These are phyloP conservation scores for Apiotrichum mycotoxinovorans DNA, from an alignment of 1,284 basidiomycete species.

Conservation along the genomic window DNA sequence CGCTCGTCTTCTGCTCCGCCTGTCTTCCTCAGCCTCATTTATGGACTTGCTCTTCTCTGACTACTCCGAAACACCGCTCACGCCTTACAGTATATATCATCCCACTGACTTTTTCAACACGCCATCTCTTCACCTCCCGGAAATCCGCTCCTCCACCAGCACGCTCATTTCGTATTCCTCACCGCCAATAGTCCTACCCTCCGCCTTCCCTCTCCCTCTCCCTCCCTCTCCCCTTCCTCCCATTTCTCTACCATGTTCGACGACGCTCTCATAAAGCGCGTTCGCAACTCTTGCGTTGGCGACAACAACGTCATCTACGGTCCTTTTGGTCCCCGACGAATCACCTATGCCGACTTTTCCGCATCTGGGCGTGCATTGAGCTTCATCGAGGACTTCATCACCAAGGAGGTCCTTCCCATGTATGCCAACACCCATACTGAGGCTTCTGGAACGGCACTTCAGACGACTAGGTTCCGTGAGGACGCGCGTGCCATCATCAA, in stretches of 20 bases:
- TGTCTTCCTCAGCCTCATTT: too few species aligned
- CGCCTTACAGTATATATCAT: too few species aligned
- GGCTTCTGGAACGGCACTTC: conserved; percentile 4
- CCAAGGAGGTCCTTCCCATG: conserved; percentile 7
- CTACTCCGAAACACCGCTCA: too few species aligned
- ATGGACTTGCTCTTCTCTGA: too few species aligned
- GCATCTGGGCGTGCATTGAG: conserved; percentile 5
- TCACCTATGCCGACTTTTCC: conserved; percentile 11
- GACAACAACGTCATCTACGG: neutral
- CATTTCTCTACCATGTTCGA: neutral
- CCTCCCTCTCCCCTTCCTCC: neutral
- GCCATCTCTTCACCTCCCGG: too few species aligned
- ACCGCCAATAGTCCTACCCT: too few species aligned
- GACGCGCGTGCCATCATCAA: conserved; percentile 9
- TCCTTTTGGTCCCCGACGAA: conserved; percentile 1
- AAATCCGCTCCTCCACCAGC: too few species aligned
- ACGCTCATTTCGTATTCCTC: too few species aligned
- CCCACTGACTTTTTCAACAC: too few species aligned
- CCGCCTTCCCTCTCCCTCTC: too few species aligned
- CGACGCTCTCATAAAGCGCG: neutral
- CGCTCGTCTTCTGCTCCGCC: too few species aligned
- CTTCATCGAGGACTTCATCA: conserved; percentile 12
- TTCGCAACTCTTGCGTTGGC: conserved; percentile 3
- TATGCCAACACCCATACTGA: conserved; percentile 20
- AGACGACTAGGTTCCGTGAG: conserved; percentile 9